Conservation (phyloP, 306 rosid genomes). For the Boehmeria nivea region DNA sequence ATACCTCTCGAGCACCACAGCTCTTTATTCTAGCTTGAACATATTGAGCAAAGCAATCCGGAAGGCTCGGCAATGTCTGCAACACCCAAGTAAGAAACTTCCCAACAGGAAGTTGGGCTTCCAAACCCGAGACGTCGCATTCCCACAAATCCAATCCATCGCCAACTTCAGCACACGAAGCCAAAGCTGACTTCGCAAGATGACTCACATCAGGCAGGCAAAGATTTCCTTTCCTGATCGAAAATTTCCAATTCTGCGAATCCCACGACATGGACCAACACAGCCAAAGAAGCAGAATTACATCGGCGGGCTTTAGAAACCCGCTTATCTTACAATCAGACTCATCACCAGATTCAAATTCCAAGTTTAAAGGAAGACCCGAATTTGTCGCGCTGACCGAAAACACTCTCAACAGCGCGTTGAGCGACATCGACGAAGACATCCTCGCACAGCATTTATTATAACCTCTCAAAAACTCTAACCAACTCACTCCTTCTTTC, state of each 20-base stretch:
- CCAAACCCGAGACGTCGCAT: constrained; percentile 45
- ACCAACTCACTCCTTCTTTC: constrained; percentile 63
- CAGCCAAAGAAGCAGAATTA: constrained; percentile 51
- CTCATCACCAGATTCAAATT: constrained; percentile 50
- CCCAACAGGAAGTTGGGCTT: constrained; percentile 56
- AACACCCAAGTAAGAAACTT: constrained; percentile 69
- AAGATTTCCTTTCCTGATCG: constrained; percentile 21
- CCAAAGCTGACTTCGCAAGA: constrained; percentile 49
- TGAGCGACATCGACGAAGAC: constrained; percentile 51
- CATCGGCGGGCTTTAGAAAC: constrained; percentile 45
- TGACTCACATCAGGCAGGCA: constrained; percentile 60
- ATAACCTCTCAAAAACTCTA: constrained; percentile 68
- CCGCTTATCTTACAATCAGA: constrained; percentile 60
- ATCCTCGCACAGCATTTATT: constrained; percentile 62
- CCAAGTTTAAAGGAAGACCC: constrained; percentile 38
- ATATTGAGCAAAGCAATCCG: constrained; percentile 57
- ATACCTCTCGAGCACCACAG: constrained; percentile 43
- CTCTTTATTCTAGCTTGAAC: constrained; percentile 50
- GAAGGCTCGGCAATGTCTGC: constrained; percentile 58
- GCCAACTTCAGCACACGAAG: constrained; percentile 42
- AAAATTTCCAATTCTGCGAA: constrained; percentile 31
- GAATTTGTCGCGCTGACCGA: constrained; percentile 18
- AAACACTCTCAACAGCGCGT: constrained; percentile 47
- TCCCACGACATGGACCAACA: constrained; percentile 78
- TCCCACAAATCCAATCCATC: constrained; percentile 50